These are phyloP conservation scores for Thinopyrum elongatum DNA, from an alignment of 176 grass and related monocot species.

Conservation along the genomic window DNA sequence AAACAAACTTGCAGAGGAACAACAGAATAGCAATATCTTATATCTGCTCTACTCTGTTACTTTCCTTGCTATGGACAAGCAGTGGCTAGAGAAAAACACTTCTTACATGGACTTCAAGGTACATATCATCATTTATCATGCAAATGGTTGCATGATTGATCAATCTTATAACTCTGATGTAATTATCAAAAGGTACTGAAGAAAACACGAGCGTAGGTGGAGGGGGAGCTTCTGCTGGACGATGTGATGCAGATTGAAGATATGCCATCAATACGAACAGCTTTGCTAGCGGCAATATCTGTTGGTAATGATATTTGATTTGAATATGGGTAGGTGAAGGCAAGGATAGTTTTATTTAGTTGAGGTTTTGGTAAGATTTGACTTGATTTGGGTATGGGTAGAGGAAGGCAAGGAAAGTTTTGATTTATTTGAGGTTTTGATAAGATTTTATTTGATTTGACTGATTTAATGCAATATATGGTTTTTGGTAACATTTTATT, in stretches of 20 bases:
- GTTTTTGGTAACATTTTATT: no score
- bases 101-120: constrained; percentile 98
- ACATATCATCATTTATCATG: neutral
- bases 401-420: no score
- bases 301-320: neutral
- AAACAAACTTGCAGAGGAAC: no score
- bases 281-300: constrained; percentile 46
- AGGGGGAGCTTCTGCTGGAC: constrained; percentile 73
- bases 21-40: neutral
- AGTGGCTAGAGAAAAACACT: constrained; percentile 80
- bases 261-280: constrained; percentile 74
- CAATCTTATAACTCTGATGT: neutral
- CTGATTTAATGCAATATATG: no score
- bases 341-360: no score
- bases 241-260: constrained; percentile 90
- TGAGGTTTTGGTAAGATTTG: no score
- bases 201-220: constrained; percentile 60
- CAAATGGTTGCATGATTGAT: neutral
- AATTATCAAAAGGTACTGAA: constrained; percentile 57
- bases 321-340: no score
- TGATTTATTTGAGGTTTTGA: no score
- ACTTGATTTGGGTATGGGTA: no score
- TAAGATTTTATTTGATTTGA: no score
- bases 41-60: constrained; percentile 77
- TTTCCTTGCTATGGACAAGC: constrained; percentile 84